Evolutionary conservation across 805 yeast species (phyloP).

Genomic region (Kuraishia molischiana): DNA sequence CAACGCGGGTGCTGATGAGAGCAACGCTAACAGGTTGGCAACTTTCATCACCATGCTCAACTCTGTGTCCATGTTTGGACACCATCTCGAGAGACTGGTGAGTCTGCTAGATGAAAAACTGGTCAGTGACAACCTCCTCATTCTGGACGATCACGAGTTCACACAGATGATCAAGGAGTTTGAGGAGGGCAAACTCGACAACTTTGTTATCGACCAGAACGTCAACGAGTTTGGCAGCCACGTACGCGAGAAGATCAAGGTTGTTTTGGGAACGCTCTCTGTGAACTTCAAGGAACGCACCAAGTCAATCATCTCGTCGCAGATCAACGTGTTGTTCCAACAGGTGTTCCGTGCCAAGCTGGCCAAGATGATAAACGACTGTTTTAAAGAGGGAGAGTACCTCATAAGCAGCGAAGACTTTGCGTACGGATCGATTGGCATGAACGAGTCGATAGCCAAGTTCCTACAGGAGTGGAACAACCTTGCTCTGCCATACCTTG

Average conservation of each 20-base stretch:
- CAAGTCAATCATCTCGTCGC: neutral
- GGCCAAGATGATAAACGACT: constrained; percentile 21
- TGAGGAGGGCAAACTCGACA: constrained; percentile 8
- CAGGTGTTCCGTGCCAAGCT: constrained; percentile 26
- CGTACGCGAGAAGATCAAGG: neutral
- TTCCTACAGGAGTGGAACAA: constrained; percentile 60
- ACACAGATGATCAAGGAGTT: constrained; percentile 11
- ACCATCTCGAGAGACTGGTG: constrained; percentile 45
- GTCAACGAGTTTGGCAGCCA: neutral
- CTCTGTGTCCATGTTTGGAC: constrained; percentile 48
- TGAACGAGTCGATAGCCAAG: constrained; percentile 22
- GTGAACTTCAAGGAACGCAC: constrained; percentile 1
- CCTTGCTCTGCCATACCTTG: constrained; percentile 52
- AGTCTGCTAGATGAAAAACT: constrained; percentile 24
- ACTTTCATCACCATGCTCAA: constrained; percentile 63
- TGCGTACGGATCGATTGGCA: constrained; percentile 4
- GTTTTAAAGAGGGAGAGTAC: constrained; percentile 30
- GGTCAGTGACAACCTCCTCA: constrained; percentile 16
- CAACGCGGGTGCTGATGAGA: constrained; percentile 26
- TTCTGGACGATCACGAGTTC: constrained; percentile 21
- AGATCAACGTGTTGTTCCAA: constrained; percentile 25
- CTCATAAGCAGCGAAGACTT: constrained; percentile 12
- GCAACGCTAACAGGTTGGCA: constrained; percentile 36
- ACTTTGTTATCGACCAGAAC: constrained; percentile 1
- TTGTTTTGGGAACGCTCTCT: neutral